Evolutionary conservation across 2,329 filamentous ascomycete genomes (phyloP), one percentile per base, ranked within the genome.

Genomic region (Chaetothyriales sp.): DNA sequence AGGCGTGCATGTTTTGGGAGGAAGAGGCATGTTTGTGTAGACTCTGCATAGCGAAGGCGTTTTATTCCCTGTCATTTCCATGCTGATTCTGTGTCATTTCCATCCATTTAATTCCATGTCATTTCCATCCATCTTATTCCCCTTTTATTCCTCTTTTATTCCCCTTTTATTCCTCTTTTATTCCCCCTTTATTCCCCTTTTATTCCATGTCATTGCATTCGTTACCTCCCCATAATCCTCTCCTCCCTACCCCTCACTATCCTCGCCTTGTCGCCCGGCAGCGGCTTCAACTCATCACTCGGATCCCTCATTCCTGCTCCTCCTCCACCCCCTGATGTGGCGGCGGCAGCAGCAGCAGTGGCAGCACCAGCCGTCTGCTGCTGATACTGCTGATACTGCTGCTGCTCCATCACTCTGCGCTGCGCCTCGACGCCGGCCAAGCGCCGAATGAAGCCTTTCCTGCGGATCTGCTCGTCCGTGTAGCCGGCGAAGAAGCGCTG

Each of bases 221-320:
- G 10, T 25, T 40, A 40, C 33, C 33, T 40, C 10, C 62, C 60
- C 46, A 63, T 54, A 15, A 73, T 73, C 50, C 71, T 64, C 56
- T 73, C 71, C 56, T 73, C 71, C 3, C 71, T 63, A 18, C 66
- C 69, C 40, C 71, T 65, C 52, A 73, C 67, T 56, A 73, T 73
- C 51, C 69, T 63, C 29, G 71, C 70, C 58, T 72, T 73, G 53
- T 74, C 71, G 0, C 70, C 72, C 1, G 72, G 72, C 45, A 74
- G 61, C 15, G 72, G 72, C 58, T 73, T 74, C 60, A 74, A 57
- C 55, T 74, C 72, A 63, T 74, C 72, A 53, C 68, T 74, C 4
- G 72, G 72, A 62, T 74, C 72, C 18, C 18, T 15, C 45, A 68
- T 59, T 7, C 50, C 48, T 25, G 53, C 51, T 50, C 61, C 63